These are phyloP conservation scores for Chlorociboria aeruginascens DNA, from an alignment of 495 filamentous ascomycete species.

Conservation along the genomic window DNA sequence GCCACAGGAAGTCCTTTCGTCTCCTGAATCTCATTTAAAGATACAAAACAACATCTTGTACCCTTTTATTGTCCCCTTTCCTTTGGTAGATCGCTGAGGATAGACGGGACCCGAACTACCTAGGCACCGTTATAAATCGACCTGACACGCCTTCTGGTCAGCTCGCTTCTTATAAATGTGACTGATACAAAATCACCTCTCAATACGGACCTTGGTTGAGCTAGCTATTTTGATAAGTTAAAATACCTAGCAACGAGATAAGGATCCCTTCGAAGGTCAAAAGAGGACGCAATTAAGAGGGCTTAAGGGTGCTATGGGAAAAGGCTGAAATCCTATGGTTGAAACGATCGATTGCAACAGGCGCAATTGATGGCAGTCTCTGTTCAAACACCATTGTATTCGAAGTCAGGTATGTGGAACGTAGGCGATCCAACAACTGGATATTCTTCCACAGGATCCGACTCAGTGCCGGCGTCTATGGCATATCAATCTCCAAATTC, in stretches of 20 bases:
- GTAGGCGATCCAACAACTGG: conserved; percentile 12
- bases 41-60: conserved; percentile 8
- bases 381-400: conserved; percentile 18
- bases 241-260: not conserved
- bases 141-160: conserved; percentile 13
- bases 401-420: conserved; percentile 19
- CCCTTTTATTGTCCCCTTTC: conserved; percentile 9
- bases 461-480: conserved; percentile 36
- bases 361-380: conserved; percentile 23
- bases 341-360: not conserved
- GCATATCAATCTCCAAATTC: conserved; percentile 38
- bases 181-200: conserved; percentile 9
- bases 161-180: conserved; percentile 10
- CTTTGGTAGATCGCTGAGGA: conserved; percentile 10
- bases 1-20: conserved; percentile 9
- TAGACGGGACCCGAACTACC: conserved; percentile 19
- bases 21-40: conserved; percentile 9
- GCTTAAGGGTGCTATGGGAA: not conserved
- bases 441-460: conserved; percentile 19
- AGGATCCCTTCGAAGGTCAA: not conserved
- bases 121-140: conserved; percentile 19
- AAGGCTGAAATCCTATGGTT: not conserved
- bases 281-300: not conserved
- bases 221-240: not conserved
- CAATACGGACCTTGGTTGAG: conserved; percentile 2